phyloP scores from a whole-genome alignment of 1,139 yeast species.

The Debaryomycetaceae sp. region DNA sequence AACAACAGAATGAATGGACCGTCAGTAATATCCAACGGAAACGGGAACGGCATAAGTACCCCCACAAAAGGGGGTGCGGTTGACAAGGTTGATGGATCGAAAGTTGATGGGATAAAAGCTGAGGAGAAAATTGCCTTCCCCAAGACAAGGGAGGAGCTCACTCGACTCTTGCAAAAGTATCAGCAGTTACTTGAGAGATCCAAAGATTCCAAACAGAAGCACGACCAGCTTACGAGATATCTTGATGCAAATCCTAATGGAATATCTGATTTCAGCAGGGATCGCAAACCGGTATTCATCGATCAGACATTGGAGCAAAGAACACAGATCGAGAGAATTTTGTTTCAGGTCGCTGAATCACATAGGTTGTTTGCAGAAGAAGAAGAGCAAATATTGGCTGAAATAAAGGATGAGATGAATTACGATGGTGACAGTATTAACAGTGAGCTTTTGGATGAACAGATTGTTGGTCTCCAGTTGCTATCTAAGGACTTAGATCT shows the following conservation, averaged over 20 bases:
- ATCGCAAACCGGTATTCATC: conserved; percentile 8
- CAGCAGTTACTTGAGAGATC: conserved; percentile 21
- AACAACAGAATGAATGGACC: conserved; percentile 2
- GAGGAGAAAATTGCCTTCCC: conserved; percentile 17
- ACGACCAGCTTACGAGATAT: conserved; percentile 11
- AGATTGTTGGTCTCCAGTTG: conserved; percentile 71
- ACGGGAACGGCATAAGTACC: conserved; percentile 2
- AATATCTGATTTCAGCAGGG: conserved; percentile 1
- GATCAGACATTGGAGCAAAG: conserved; percentile 22
- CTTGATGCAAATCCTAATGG: conserved; percentile 11
- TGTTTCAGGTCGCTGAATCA: conserved; percentile 26
- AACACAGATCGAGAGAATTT: conserved; percentile 27
- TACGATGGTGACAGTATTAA: conserved; percentile 30
- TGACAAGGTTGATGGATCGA: not conserved
- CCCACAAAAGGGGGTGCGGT: not conserved
- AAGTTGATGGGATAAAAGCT: not conserved
- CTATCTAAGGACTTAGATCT: conserved; percentile 75
- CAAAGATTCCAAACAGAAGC: conserved; percentile 16
- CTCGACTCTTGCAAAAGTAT: conserved; percentile 29
- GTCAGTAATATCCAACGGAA: conserved; percentile 1
- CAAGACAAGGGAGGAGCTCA: conserved; percentile 27
- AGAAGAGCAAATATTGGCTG: conserved; percentile 19
- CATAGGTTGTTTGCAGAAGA: conserved; percentile 25
- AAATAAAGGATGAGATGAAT: conserved; percentile 5
- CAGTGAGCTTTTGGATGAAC: conserved; percentile 54